Evolutionary conservation across 1,284 basidiomycete genomes (phyloP).

Genomic region (Apiotrichum akiyoshidainum): DNA sequence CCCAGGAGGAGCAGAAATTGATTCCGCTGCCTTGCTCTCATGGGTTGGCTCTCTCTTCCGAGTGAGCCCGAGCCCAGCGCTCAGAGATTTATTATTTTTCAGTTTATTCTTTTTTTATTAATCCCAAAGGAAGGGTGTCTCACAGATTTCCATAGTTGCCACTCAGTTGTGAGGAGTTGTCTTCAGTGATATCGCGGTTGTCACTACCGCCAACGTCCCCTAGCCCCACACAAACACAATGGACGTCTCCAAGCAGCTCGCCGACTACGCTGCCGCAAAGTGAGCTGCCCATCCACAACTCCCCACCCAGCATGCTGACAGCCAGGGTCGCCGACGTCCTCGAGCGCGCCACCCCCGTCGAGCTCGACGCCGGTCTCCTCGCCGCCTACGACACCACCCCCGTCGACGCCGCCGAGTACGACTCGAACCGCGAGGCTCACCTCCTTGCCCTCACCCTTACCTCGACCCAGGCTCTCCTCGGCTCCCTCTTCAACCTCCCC

Average conservation of each 20-base stretch:
- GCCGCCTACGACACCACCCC: conserved; percentile 84
- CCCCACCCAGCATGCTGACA: conserved; percentile 5
- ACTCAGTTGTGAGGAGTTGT: not conserved
- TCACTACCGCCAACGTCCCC: not conserved
- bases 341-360: conserved; percentile 74
- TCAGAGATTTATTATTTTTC: not conserved
- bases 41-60: not conserved
- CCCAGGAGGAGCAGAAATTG: not conserved
- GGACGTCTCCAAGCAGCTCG: conserved; percentile 46
- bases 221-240: conserved; percentile 19
- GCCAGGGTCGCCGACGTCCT: conserved; percentile 49
- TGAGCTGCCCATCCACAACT: conserved; percentile 12
- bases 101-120: conserved; percentile 12
- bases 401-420: conserved; percentile 73
- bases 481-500: conserved; percentile 77
- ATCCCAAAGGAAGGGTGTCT: conserved; percentile 6
- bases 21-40: not conserved
- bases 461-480: conserved; percentile 77
- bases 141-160: not conserved
- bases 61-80: not conserved
- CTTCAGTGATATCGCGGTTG: not conserved
- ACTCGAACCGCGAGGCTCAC: conserved; percentile 73
- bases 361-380: conserved; percentile 77
- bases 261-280: conserved; percentile 41
- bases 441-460: conserved; percentile 78